Evolutionary conservation across 1,139 yeast genomes (phyloP), one percentile per base, ranked within the genome.

Genomic region (Saccharomyces hybrid): DNA sequence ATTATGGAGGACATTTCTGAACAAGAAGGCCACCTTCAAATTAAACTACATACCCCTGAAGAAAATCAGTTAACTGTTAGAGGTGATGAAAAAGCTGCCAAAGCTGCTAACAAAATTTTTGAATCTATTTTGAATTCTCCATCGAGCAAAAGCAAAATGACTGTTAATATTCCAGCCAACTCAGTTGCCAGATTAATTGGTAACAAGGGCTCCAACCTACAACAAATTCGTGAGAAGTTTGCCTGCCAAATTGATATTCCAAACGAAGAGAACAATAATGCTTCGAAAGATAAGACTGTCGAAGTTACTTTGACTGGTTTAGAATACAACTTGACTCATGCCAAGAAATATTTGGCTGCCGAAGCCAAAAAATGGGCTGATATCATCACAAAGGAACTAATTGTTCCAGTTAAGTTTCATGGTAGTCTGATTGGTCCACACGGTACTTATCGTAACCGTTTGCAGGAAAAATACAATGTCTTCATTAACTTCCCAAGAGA

Each of bases 391-490:
- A 78, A 78, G 52, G 81, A 82, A 59, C 67, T 93, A 58, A 78
- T 78, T 55, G 82, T 91, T 57, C 97, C 95, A 60, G 78, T 75
- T 60, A 86, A 86, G 67, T 88, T 77, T 74, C 97, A 91, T 70
- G 80, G 93, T 61, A 79, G 85, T 61, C 75, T 95, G 70, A 88
- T 89, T 72, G 99, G 99, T 53, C 80, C 88, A 32, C 83, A 81
- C 62, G 96, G 97, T 66, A 75, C 81, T 57, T 86, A 87, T 70
- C 89, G 89, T 60, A 84, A 83, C 69, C 85, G 96, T 70, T 79
- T 93, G 67, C 95, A 88, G 72, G 95, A 88, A 57, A 89, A 90
- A 71, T 93, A 95, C 75, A 82, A 80, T 60, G 98, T 93, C 48
- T 78, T 78, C 62, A 86, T 95, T 63, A 78, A 82, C 66, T 90